These are phyloP conservation scores for Melanopsichium pennsylvanicum DNA, from an alignment of 1,284 basidiomycete species.

Conservation along the genomic window DNA sequence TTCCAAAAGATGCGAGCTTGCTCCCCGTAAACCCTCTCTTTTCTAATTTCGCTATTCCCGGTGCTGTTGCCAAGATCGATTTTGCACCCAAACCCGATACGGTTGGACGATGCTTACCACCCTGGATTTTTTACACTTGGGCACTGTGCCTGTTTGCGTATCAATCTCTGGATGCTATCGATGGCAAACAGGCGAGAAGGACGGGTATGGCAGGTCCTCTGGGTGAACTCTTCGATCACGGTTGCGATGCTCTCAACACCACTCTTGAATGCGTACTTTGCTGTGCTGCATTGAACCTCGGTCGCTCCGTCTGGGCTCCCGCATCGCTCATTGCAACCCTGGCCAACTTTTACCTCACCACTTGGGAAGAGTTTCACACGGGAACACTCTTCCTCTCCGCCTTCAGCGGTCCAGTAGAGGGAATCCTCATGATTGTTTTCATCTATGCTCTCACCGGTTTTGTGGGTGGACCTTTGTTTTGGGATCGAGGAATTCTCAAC, in stretches of 20 bases:
- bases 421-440: conserved; percentile 83
- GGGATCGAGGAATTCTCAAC: conserved; percentile 79
- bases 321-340: conserved; percentile 84
- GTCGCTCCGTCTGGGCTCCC: conserved; percentile 95
- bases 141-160: conserved; percentile 88
- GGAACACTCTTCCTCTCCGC: conserved; percentile 72
- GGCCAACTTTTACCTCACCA: conserved; percentile 91
- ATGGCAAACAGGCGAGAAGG: conserved; percentile 92
- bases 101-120: conserved; percentile 27
- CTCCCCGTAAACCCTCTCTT: conserved; percentile 48
- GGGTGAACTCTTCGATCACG: conserved; percentile 97
- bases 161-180: conserved; percentile 87
- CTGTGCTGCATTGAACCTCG: conserved; percentile 75
- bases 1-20: conserved; percentile 37
- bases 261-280: conserved; percentile 69
- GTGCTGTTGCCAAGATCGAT: conserved; percentile 26
- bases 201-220: conserved; percentile 95
- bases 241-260: conserved; percentile 85
- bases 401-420: conserved; percentile 95
- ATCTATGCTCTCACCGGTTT: conserved; percentile 79
- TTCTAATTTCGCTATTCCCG: conserved; percentile 44
- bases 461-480: conserved; percentile 72
- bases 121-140: conserved; percentile 70
- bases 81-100: conserved; percentile 20
- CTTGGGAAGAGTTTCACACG: conserved; percentile 98